A percentile compares a stretch with the other conserved stretches of the same genome.
Conservation (phyloP, 1,284 basidiomycete species). For the Cryptococcus depauperatus region DNA sequence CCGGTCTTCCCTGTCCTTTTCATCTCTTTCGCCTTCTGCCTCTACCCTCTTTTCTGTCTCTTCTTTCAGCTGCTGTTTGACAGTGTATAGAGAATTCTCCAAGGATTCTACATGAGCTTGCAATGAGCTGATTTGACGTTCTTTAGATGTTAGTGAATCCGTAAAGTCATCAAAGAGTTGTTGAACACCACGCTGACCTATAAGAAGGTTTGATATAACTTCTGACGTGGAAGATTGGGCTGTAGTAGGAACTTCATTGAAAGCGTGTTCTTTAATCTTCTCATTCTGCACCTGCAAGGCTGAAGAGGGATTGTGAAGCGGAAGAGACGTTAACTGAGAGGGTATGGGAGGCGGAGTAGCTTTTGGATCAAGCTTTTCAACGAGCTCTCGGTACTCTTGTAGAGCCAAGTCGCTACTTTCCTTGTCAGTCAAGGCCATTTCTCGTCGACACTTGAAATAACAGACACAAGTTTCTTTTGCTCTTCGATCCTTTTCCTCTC, state of each 20-base stretch:
- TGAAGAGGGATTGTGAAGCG: conserved; percentile 20
- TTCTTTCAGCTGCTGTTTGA: conserved; percentile 54
- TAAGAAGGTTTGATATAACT: conserved; percentile 38
- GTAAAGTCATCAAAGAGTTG: conserved; percentile 42
- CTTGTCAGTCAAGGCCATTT: too few relatives aligned
- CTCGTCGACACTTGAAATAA: background rate
- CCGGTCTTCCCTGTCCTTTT: conserved; percentile 56
- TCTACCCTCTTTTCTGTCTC: conserved; percentile 50
- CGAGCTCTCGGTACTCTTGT: conserved; percentile 34
- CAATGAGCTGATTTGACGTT: conserved; percentile 58
- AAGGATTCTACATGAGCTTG: conserved; percentile 71
- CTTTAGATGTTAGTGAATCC: conserved; percentile 25
- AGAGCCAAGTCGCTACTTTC: conserved; percentile 40
- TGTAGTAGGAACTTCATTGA: background rate
- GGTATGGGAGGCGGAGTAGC: conserved; percentile 33
- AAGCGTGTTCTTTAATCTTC: background rate
- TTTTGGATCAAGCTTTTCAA: conserved; percentile 31
- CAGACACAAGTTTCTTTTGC: conserved; percentile 41
- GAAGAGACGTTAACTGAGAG: conserved; percentile 8
- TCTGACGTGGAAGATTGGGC: conserved; percentile 17
- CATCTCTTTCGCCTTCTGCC: conserved; percentile 53
- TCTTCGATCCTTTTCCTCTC: conserved; percentile 38
- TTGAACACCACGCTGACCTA: conserved; percentile 42
- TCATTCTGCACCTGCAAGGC: too few relatives aligned
- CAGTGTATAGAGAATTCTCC: conserved; percentile 52